phyloP scores from a whole-genome alignment of 2,329 filamentous ascomycete species.

The Pezizomycotina sp. region DNA sequence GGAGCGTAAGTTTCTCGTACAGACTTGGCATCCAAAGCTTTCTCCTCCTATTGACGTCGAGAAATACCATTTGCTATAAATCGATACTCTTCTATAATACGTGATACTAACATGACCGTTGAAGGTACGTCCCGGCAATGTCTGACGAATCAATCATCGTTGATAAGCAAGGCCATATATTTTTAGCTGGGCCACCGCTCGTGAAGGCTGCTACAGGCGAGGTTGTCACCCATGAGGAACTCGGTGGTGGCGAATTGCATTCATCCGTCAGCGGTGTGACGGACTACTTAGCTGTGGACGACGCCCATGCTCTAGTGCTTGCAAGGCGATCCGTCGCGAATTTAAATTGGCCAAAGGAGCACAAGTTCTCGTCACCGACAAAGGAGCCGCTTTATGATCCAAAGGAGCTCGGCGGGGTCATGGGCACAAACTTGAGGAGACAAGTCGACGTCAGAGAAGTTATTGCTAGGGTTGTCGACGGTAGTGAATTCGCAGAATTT shows the following conservation, averaged over 20 bases:
- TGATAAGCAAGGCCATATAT: constrained; percentile 88
- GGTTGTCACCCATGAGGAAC: constrained; percentile 72
- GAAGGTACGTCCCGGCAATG: constrained; percentile 93
- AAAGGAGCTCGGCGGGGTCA: constrained; percentile 69
- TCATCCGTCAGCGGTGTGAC: constrained; percentile 82
- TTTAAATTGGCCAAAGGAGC: constrained; percentile 62
- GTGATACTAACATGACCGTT: constrained; percentile 33
- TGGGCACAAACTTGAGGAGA: constrained; percentile 73
- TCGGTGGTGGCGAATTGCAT: constrained; percentile 81
- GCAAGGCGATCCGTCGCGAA: constrained; percentile 72
- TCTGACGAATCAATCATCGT: constrained; percentile 96
- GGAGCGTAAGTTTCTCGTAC: constrained; percentile 2
- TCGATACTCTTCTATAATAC: neutral
- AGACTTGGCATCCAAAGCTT: neutral
- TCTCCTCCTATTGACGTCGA: neutral
- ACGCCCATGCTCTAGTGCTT: constrained; percentile 76
- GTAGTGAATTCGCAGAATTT: constrained; percentile 80
- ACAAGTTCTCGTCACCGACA: constrained; percentile 29
- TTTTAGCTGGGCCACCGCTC: constrained; percentile 80
- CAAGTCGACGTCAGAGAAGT: constrained; percentile 77
- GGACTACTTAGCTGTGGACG: constrained; percentile 86
- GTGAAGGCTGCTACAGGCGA: constrained; percentile 95
- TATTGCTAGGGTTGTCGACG: constrained; percentile 83
- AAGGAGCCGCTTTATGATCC: constrained; percentile 66
- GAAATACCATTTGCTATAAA: neutral